Base-by-base conservation (phyloP, 805 yeast genomes). In the fission yeast (Schizosaccharomyces pombe) region DNA sequence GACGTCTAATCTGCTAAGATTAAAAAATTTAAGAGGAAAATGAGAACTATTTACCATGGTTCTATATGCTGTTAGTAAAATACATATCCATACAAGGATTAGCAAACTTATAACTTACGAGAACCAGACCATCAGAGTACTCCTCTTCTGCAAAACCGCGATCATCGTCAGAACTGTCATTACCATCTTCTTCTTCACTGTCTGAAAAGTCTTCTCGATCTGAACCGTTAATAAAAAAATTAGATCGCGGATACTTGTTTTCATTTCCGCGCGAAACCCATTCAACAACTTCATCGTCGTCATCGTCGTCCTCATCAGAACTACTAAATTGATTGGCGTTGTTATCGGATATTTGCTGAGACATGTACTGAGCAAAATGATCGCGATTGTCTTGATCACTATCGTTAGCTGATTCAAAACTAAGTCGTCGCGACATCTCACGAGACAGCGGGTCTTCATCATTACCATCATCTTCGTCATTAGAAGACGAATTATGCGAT, bases 291-390 rank as follows among this genome's bases (percentile, higher is more conserved):
- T 37, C 43, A 43, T 43, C 49, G 40, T 70, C 73, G 49, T 76
- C 78, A 57, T 77, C 79, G 56, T 75, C 75, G 4, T 76, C 74
- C 55, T 75, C 80, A 56, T 78, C 79, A 57, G 75, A 79, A 24
- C 76, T 72, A 52, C 71, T 76, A 63, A 68, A 72, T 62, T 67
- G 72, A 61, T 67, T 76, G 55, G 70, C 73, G 16, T 67, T 58
- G 51, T 75, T 73, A 57, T 72, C 75, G 14, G 80, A 74, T 65
- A 84, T 73, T 62, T 82, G 85, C 63, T 78, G 85, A 3, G 85
- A 75, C 78, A 83, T 79, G 63, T 82, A 83, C 57, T 80, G 71
- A n/a, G 81, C 72, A 61, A 79, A 78, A 63, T 77, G 79, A n/a
- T 43, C 49, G n/a, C 49, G 49, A 12, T 26, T 43, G 30, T 43